A percentile compares a stretch with the other conserved stretches of the same genome.
Evolutionary conservation across 2,329 filamentous ascomycete species (phyloP).

Genomic region (Sporothrix humicola): DNA sequence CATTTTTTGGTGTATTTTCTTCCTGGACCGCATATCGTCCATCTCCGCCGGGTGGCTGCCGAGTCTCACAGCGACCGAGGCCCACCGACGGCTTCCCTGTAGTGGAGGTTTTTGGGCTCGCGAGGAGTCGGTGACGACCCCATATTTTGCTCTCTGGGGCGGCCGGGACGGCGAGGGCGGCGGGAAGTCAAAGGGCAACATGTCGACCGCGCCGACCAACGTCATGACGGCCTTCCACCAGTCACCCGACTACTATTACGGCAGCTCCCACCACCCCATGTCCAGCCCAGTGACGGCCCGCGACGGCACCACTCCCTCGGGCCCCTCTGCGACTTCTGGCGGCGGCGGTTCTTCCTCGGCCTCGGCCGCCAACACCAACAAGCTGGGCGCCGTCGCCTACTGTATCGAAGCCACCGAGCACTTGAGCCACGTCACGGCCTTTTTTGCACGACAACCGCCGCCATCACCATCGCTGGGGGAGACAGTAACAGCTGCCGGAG

Average conservation of each 20-base stretch:
- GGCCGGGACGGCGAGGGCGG: background rate
- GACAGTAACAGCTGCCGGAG: constrained; percentile 29
- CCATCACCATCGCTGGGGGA: constrained; percentile 10
- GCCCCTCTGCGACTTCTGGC: background rate
- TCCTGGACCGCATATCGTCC: constrained; percentile 45
- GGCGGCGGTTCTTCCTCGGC: background rate
- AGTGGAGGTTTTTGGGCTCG: constrained; percentile 45
- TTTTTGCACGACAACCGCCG: constrained; percentile 46
- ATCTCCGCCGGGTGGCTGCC: constrained; percentile 45
- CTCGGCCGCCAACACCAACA: constrained; percentile 7
- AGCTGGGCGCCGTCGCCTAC: constrained; percentile 48
- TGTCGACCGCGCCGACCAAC: constrained; percentile 2
- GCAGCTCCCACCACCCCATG: constrained; percentile 19
- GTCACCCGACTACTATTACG: constrained; percentile 14
- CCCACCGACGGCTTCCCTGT: constrained; percentile 45
- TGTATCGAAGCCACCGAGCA: constrained; percentile 48
- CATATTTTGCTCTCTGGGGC: constrained; percentile 41
- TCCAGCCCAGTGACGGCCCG: constrained; percentile 8
- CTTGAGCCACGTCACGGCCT: constrained; percentile 46
- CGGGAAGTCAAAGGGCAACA: background rate
- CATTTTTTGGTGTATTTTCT: constrained; percentile 50
- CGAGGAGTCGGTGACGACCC: constrained; percentile 44
- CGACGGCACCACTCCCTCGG: background rate
- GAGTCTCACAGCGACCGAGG: constrained; percentile 44
- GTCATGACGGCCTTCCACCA: constrained; percentile 4